These are phyloP conservation scores for Colletotrichum lupini DNA, from an alignment of 2,329 filamentous ascomycete species.

Conservation along the genomic window DNA sequence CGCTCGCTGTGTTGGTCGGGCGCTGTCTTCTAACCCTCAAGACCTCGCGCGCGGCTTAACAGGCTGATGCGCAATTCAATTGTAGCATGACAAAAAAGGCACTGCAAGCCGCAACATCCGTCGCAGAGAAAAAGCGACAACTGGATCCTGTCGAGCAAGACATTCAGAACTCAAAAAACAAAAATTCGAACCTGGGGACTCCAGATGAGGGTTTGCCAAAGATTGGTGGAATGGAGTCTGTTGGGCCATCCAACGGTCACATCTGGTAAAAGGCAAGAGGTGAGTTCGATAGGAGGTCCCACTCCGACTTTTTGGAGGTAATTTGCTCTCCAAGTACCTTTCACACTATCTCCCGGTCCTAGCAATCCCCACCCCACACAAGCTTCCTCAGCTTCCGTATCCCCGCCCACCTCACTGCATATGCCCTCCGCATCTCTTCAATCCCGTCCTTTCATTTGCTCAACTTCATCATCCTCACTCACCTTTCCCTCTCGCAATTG, in stretches of 20 bases:
- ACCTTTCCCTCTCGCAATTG: background rate
- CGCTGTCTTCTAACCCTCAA: too few relatives aligned
- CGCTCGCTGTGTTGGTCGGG: background rate
- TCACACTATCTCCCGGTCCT: too few relatives aligned
- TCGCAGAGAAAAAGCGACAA: background rate
- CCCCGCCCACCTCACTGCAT: constrained; percentile 8
- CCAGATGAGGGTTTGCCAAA: constrained; percentile 46
- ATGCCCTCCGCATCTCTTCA: background rate
- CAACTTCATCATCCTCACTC: background rate
- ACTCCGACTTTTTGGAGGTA: constrained; percentile 53
- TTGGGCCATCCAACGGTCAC: constrained; percentile 66
- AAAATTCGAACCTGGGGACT: constrained; percentile 42
- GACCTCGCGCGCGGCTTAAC: too few relatives aligned
- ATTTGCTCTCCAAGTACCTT: constrained; percentile 34
- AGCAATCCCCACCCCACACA: background rate
- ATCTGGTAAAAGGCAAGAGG: constrained; percentile 79
- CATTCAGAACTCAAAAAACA: background rate
- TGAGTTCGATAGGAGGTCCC: constrained; percentile 72
- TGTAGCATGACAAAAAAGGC: background rate
- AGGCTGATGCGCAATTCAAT: background rate
- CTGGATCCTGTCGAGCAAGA: background rate
- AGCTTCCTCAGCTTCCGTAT: constrained; percentile 3
- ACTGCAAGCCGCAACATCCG: background rate
- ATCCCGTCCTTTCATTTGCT: background rate
- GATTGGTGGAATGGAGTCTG: constrained; percentile 53